Base-by-base conservation (phyloP, 371 early-diverging fungal species). In the Mucor circinelloides region DNA sequence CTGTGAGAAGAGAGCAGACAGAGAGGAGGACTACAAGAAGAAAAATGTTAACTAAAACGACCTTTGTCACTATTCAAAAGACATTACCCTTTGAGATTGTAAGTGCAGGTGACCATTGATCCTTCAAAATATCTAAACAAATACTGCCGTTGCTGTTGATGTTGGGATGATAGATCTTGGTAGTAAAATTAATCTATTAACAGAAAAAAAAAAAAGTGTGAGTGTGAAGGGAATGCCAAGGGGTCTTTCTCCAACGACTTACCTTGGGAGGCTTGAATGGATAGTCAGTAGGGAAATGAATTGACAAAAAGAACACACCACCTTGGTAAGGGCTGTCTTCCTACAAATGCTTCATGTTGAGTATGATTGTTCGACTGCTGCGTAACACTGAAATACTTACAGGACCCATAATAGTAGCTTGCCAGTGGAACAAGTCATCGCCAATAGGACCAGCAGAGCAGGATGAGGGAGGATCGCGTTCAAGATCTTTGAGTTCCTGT, bases 241-340 rank as follows among this genome's bases (percentile, higher is more conserved):
- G n/a, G n/a, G n/a, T 27, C 2, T 25, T 3, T 50, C 36, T 36
- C 2, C 6, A 1, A 13, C 1, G 2, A 56, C 9, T 69, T 77
- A 88, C 90, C 91, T 97, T 96, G 74, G 99, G 99, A 57, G 99
- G 98, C 89, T 98, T 98, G 90, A 99, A 99, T 54, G 99, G 99
- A 77, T 99, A 99, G 81, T 99, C 99, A 40, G 95, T 94, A 40
- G 99, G 99, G 87, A 99, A 98, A 78, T 94, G 95, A 80, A 99
- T 99, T 58, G 93, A 87, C 66, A 99, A 88, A 89, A 99, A 97
- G 85, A 99, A 99, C 57, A 97, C 94, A 72, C 99, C 99, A 64
- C 87, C 87, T 73, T 88, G 73, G 72, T 92, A 93, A 75, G 94
- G 93, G 73, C 90, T 87, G 67, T 90, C 90, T 57, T 77, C 79